Evolutionary conservation across 106 monocot genomes (phyloP).

Genomic region (Dioscorea dumetorum): DNA sequence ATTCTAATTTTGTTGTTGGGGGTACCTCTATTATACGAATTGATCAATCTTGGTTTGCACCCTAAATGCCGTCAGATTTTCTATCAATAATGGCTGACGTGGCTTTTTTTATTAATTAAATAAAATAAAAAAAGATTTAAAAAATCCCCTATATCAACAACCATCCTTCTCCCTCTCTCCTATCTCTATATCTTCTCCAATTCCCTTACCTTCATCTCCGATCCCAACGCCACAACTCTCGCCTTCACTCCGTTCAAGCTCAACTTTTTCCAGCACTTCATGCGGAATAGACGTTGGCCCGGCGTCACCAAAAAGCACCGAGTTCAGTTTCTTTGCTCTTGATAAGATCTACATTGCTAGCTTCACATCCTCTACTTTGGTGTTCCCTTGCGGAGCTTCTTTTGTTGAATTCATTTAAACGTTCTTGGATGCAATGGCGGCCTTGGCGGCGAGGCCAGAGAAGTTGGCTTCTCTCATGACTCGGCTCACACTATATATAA

Average conservation of each 20-base stretch:
- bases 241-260: neutral
- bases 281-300: conserved; percentile 24
- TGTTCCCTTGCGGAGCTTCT: neutral
- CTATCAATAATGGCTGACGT: too few relatives aligned
- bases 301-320: conserved; percentile 67
- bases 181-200: too few relatives aligned
- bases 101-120: too few relatives aligned
- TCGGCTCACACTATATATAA: conserved; percentile 76
- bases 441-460: conserved; percentile 67
- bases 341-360: conserved; percentile 41
- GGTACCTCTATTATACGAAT: too few relatives aligned
- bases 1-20: too few relatives aligned
- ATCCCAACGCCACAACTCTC: too few relatives aligned
- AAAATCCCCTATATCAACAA: too few relatives aligned
- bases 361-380: conserved; percentile 14
- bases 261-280: conserved; percentile 40
- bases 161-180: too few relatives aligned
- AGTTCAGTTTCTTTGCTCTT: conserved; percentile 52
- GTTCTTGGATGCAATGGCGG: conserved; percentile 33
- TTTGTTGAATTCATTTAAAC: conserved; percentile 15
- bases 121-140: too few relatives aligned
- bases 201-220: conserved; percentile 21
- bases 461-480: conserved; percentile 87
- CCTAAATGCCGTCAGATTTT: too few relatives aligned
- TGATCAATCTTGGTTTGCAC: too few relatives aligned